Conservation (phyloP, 805 yeast species). For the Suhomyces pyralidae region DNA sequence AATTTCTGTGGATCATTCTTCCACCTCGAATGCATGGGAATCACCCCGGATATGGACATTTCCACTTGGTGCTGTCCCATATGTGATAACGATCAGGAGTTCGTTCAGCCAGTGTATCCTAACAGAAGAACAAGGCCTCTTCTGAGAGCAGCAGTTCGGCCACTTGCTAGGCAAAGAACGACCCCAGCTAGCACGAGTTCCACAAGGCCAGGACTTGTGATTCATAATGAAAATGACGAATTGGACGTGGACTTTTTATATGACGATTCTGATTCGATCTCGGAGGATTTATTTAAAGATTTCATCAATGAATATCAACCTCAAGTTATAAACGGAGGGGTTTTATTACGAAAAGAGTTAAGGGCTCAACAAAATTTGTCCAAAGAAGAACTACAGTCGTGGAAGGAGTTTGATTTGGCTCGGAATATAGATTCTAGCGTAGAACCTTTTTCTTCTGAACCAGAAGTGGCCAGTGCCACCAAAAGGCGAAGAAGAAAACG, state of each 20-base stretch:
- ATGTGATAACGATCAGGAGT: constrained; percentile 44
- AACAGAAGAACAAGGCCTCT: neutral
- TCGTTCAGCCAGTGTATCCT: neutral
- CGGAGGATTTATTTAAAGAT: constrained; percentile 1
- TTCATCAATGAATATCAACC: neutral
- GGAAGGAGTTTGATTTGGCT: constrained; percentile 37
- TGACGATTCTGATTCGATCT: constrained; percentile 8
- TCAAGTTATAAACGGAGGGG: constrained; percentile 37
- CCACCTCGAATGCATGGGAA: constrained; percentile 41
- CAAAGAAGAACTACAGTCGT: constrained; percentile 34
- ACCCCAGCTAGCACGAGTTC: neutral
- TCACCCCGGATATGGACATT: constrained; percentile 9
- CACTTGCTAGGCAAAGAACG: neutral
- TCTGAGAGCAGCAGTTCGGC: neutral
- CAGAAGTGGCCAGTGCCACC: neutral
- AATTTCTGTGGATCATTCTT: constrained; percentile 37
- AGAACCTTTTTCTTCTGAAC: neutral
- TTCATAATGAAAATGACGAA: constrained; percentile 29
- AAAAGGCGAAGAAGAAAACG: constrained; percentile 16
- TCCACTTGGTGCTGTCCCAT: constrained; percentile 49
- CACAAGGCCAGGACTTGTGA: constrained; percentile 17
- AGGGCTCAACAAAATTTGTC: constrained; percentile 26
- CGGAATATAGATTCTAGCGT: constrained; percentile 10
- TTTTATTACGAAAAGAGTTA: constrained; percentile 31
- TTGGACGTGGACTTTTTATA: constrained; percentile 30